phyloP scores from a whole-genome alignment of 139 green algal species.

The Chlorella sp. region DNA sequence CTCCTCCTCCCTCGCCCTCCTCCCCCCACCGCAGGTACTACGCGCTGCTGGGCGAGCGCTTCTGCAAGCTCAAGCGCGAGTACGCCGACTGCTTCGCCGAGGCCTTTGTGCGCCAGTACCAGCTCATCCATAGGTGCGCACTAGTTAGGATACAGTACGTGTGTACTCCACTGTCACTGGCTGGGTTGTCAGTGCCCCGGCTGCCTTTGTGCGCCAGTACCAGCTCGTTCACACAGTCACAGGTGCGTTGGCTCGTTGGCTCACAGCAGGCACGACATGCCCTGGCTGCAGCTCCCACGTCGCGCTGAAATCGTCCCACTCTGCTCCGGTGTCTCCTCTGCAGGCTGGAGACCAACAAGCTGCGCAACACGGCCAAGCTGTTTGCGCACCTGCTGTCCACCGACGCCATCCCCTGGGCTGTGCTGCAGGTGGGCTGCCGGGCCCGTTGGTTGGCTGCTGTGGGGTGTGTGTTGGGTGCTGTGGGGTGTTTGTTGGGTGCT shows the following conservation, averaged over 20 bases:
- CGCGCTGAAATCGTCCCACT: too few species aligned
- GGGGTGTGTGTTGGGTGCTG: neutral
- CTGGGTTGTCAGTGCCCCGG: conserved; percentile 42
- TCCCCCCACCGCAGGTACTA: conserved; percentile 83
- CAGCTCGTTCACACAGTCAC: conserved; percentile 91
- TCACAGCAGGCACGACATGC: too few species aligned
- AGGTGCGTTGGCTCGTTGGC: neutral
- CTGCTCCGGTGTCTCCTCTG: too few species aligned
- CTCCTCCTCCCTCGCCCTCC: too few species aligned
- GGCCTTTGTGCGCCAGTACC: conserved; percentile 95
- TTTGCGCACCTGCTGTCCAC: conserved; percentile 95
- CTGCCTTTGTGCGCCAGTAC: conserved; percentile 96
- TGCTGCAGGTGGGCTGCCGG: conserved; percentile 55
- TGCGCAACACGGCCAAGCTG: conserved; percentile 97
- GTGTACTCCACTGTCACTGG: too few species aligned
- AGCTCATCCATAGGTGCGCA: conserved; percentile 84
- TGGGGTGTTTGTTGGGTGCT: neutral
- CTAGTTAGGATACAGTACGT: too few species aligned
- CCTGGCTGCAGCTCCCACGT: too few species aligned
- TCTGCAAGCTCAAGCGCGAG: conserved; percentile 83
- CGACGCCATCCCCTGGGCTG: conserved; percentile 91
- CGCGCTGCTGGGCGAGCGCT: conserved; percentile 93
- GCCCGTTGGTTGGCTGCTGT: neutral
- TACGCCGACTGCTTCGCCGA: conserved; percentile 92
- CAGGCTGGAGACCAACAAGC: conserved; percentile 99